phyloP scores from a whole-genome alignment of 768 basidiomycete species.

The Pluteus cervinus region DNA sequence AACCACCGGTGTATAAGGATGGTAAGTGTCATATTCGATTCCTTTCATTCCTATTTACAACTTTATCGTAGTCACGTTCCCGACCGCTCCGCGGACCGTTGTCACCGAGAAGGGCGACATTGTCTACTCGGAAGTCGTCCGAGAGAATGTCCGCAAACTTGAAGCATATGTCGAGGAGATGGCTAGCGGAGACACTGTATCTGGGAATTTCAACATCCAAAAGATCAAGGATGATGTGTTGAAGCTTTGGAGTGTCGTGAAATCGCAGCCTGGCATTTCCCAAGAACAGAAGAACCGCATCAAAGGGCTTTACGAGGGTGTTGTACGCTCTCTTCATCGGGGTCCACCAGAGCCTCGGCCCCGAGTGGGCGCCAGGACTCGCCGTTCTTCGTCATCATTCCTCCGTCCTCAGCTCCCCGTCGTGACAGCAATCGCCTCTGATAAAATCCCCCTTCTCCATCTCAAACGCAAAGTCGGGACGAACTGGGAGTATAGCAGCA shows the following conservation, averaged over 20 bases:
- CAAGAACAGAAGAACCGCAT: constrained; percentile 95
- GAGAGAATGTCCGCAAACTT: constrained; percentile 93
- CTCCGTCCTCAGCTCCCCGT: constrained; percentile 83
- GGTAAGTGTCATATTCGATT: constrained; percentile 43
- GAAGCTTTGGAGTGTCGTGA: constrained; percentile 96
- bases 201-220: constrained; percentile 83
- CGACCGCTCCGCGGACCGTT: constrained; percentile 93
- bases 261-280: constrained; percentile 94
- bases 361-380: constrained; percentile 54
- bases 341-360: constrained; percentile 56
- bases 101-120: constrained; percentile 93
- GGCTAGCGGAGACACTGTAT: constrained; percentile 89
- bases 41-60: constrained; percentile 8
- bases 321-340: constrained; percentile 88
- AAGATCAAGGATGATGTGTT: constrained; percentile 97
- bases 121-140: constrained; percentile 89
- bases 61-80: constrained; percentile 76
- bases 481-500: constrained; percentile 96
- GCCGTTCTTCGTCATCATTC: constrained; percentile 96
- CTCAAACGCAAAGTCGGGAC: constrained; percentile 94
- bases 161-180: constrained; percentile 98
- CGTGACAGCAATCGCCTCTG: constrained; percentile 66
- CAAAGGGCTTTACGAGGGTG: constrained; percentile 93
- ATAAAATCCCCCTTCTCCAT: constrained; percentile 92
- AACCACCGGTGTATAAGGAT: constrained; percentile 93